A percentile compares a stretch with the other conserved stretches of the same genome.
Conservation (phyloP, 768 basidiomycete genomes). For the Suillus paluster region DNA sequence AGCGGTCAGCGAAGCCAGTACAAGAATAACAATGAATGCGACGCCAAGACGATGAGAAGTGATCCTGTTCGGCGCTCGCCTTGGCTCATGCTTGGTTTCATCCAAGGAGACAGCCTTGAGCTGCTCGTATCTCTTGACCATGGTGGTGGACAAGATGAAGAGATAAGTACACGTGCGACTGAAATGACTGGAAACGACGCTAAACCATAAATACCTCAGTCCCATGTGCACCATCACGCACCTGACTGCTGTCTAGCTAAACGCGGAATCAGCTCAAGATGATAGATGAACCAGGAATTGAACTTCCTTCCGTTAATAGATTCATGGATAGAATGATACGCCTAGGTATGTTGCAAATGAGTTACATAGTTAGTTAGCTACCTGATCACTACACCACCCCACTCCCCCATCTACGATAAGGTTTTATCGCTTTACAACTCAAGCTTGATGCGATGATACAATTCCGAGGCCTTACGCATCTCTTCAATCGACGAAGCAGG, state of each 20-base stretch:
- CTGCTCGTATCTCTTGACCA: conserved; percentile 24
- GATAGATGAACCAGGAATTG: neutral
- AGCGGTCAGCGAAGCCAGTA: conserved; percentile 15
- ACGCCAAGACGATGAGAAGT: conserved; percentile 19
- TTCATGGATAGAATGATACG: neutral
- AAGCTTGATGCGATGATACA: conserved; percentile 44
- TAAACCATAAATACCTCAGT: neutral
- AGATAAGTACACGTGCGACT: neutral
- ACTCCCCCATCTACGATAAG: neutral
- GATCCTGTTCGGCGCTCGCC: neutral
- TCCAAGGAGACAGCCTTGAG: conserved; percentile 15
- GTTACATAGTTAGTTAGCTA: neutral
- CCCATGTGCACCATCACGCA: neutral
- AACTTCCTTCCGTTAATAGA: neutral
- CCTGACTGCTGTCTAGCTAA: neutral
- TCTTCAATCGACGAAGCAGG: conserved; percentile 38
- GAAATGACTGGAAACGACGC: too few species aligned
- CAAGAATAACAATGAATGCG: conserved; percentile 18
- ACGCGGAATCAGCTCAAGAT: neutral
- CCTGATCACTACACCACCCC: neutral
- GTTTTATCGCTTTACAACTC: conserved; percentile 20
- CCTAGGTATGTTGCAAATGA: neutral
- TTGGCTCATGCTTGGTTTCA: neutral
- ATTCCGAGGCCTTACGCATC: conserved; percentile 44
- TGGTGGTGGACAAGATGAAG: conserved; percentile 12